Conservation (phyloP, 495 filamentous ascomycete genomes). For the Saxispiralis lemnorum region DNA sequence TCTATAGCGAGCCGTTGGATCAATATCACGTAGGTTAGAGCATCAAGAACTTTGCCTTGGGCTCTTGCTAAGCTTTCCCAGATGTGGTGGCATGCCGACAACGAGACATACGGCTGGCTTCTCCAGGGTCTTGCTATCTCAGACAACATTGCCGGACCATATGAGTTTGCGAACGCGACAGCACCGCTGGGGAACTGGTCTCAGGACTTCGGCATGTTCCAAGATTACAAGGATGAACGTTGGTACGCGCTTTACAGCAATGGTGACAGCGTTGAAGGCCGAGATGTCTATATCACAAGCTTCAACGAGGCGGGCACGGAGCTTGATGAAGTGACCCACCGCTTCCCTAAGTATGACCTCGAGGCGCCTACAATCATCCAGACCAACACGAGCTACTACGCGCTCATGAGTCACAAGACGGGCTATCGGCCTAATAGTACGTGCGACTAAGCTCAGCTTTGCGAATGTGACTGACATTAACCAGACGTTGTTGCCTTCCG, state of each 20-base stretch:
- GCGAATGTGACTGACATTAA: not conserved
- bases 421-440: conserved; percentile 31
- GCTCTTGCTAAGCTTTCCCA: no score
- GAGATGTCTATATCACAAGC: conserved; percentile 28
- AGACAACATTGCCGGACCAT: conserved; percentile 26
- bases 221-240: conserved; percentile 28
- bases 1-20: no score
- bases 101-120: conserved; percentile 27
- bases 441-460: not conserved
- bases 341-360: conserved; percentile 31
- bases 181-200: conserved; percentile 31
- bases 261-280: conserved; percentile 25
- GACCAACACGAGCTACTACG: conserved; percentile 29
- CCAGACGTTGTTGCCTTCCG: conserved; percentile 29
- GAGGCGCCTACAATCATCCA: conserved; percentile 30
- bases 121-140: conserved; percentile 28
- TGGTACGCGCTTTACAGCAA: conserved; percentile 30
- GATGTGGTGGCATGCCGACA: conserved; percentile 35
- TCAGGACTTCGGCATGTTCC: conserved; percentile 31
- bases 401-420: conserved; percentile 31
- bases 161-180: conserved; percentile 25
- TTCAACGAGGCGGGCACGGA: conserved; percentile 25
- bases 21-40: no score
- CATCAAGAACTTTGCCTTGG: no score
- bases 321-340: conserved; percentile 25